A percentile compares a stretch with the other conserved stretches of the same genome.
phyloP scores from a whole-genome alignment of 2,329 filamentous ascomycete genomes.

The Verruconis gallopava region DNA sequence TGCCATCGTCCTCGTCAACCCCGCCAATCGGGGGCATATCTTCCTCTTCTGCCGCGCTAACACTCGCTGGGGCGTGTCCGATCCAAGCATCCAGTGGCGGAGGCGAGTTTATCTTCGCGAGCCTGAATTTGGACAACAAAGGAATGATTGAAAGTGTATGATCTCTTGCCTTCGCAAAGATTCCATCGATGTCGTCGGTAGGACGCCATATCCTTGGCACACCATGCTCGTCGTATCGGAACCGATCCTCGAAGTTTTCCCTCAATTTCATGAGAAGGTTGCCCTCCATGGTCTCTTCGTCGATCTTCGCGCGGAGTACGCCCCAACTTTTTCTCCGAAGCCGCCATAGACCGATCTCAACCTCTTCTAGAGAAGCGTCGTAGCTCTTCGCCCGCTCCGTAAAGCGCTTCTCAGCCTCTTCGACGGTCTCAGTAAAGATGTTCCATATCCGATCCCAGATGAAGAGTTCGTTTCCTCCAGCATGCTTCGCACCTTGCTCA shows the following conservation, averaged over 20 bases:
- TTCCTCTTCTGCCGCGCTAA: constrained; percentile 75
- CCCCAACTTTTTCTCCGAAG: constrained; percentile 90
- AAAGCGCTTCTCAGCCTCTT: constrained; percentile 75
- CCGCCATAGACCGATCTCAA: constrained; percentile 84
- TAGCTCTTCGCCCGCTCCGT: constrained; percentile 83
- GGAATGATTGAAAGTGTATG: constrained; percentile 86
- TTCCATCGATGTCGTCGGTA: constrained; percentile 89
- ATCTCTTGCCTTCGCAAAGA: constrained; percentile 85
- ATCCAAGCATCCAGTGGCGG: constrained; percentile 81
- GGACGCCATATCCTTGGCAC: constrained; percentile 95
- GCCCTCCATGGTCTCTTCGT: constrained; percentile 96
- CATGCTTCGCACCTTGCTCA: constrained; percentile 56
- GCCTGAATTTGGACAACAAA: constrained; percentile 70
- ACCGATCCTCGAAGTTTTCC: constrained; percentile 98
- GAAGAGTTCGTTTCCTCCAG: constrained; percentile 56
- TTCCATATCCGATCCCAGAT: constrained; percentile 95
- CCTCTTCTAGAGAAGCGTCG: constrained; percentile 81
- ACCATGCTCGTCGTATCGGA: constrained; percentile 89
- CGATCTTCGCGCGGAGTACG: constrained; percentile 76
- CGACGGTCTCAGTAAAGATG: constrained; percentile 69
- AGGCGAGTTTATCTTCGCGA: constrained; percentile 58
- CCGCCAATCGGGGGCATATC: constrained; percentile 82
- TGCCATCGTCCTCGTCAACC: constrained; percentile 87
- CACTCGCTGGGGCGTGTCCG: constrained; percentile 60
- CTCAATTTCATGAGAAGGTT: constrained; percentile 90